Base-by-base conservation (phyloP, 768 basidiomycete genomes). In the Mycena crocata region DNA sequence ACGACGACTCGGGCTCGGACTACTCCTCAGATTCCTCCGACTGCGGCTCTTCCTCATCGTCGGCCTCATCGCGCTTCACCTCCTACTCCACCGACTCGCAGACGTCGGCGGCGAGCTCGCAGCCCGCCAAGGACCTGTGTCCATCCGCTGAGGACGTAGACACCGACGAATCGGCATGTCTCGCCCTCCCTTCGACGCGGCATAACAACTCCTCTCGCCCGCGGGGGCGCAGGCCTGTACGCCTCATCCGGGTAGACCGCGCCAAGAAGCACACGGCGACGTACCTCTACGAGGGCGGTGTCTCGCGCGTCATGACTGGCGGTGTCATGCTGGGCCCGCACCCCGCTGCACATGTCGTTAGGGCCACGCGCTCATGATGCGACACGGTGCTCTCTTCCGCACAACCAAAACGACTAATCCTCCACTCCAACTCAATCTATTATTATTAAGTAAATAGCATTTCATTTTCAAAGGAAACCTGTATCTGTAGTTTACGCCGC, bases 281-380 rank as follows among this genome's bases (percentile, higher is more conserved):
- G 15, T 72, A 67, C 55, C 42, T 72, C 31, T 72, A 72, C 57
- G 42, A 65, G 35, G 68, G 64, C 49, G 68, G 68, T 45, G 64
- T 59, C 39, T 66, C 68, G 7, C 68, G 64, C 57, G 68, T 70
- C 52, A 70, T 70, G 68, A 66, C 68, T 32, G 68, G 68, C 44
- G 68, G 68, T 45, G 68, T 73, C 64, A 73, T 76, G 73, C 70
- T 70, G 68, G 70, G 46, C 56, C n/a, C 63, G 8, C 68, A 59
- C 31, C 37, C 49, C n/a, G n/a, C n/a, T n/a, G n/a, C n/a, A n/a
- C n/a, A n/a, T n/a, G n/a, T n/a, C n/a, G n/a, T n/a, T n/a, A n/a
- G n/a, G n/a, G n/a, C n/a, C n/a, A n/a, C n/a, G 21, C 54, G 54
- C 45, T 63, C 62, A 9, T 62, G 40, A 62, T 50, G n/a, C n/a